These are phyloP conservation scores for Leucosporidium scottii DNA, from an alignment of 768 basidiomycete species.

Conservation along the genomic window DNA sequence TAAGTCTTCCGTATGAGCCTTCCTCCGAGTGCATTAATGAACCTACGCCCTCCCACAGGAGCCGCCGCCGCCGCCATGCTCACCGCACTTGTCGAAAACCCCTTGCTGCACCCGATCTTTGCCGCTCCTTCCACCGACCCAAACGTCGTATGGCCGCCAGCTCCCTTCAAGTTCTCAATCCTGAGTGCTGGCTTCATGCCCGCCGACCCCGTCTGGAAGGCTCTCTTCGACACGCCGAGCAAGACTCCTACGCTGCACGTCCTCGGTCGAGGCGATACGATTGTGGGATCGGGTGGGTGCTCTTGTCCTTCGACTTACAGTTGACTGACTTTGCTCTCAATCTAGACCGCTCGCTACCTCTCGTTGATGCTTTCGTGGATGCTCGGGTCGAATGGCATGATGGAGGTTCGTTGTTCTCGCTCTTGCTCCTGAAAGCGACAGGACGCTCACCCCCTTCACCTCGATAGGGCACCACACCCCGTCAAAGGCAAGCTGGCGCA, in stretches of 20 bases:
- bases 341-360: slow-evolving; percentile 57
- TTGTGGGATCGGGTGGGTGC: slow-evolving; percentile 47
- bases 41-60: neutral
- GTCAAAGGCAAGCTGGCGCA: slow-evolving; percentile 65
- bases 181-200: slow-evolving; percentile 28
- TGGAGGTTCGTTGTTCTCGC: slow-evolving; percentile 54
- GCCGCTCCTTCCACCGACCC: slow-evolving; percentile 2
- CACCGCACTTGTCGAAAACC: slow-evolving; percentile 21
- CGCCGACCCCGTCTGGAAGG: slow-evolving; percentile 10
- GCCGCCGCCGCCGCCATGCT: slow-evolving; percentile 24
- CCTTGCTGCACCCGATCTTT: slow-evolving; percentile 28
- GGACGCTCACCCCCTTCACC: neutral
- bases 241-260: slow-evolving; percentile 71
- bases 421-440: too few relatives aligned
- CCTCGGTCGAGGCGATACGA: slow-evolving; percentile 65
- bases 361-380: slow-evolving; percentile 54
- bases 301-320: too few relatives aligned
- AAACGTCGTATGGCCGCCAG: slow-evolving; percentile 13
- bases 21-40: neutral
- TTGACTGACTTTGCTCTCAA: slow-evolving; percentile 24
- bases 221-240: slow-evolving; percentile 34
- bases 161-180: slow-evolving; percentile 29
- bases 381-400: slow-evolving; percentile 67
- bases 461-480: slow-evolving; percentile 72
- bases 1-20: neutral